Percentiles rank a stretch among this genome's conserved stretches.
These are phyloP conservation scores for Apophysomyces elegans DNA, from an alignment of 371 early-diverging fungal genomes.

Conservation along the genomic window DNA sequence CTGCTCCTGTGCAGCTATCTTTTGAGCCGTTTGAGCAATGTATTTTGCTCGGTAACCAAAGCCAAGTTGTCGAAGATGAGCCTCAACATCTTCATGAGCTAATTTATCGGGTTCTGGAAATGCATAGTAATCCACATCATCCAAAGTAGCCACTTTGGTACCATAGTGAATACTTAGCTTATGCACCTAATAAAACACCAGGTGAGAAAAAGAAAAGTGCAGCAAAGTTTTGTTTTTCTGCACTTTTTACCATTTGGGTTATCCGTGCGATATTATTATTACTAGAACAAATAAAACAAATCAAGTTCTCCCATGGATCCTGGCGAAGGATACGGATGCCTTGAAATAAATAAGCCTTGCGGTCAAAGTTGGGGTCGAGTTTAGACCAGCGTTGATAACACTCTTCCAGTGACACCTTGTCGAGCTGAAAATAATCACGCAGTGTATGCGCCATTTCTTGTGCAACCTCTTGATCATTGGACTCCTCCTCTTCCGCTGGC, in stretches of 20 bases:
- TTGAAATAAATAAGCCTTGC: slow-evolving; percentile 53
- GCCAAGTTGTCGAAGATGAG: slow-evolving; percentile 72
- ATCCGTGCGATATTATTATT: slow-evolving; percentile 98
- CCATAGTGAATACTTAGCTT: slow-evolving; percentile 75
- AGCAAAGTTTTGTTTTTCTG: background rate
- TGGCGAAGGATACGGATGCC: slow-evolving; percentile 88
- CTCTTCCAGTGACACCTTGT: slow-evolving; percentile 56
- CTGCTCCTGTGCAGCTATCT: slow-evolving; percentile 48
- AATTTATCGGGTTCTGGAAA: slow-evolving; percentile 74
- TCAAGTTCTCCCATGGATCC: slow-evolving; percentile 87
- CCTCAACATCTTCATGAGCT: slow-evolving; percentile 62
- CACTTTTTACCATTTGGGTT: slow-evolving; percentile 77
- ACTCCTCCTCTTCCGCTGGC: slow-evolving; percentile 20
- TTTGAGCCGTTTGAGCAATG: slow-evolving; percentile 71
- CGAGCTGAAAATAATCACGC: slow-evolving; percentile 80
- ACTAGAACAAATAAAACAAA: slow-evolving; percentile 94
- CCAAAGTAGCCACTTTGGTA: slow-evolving; percentile 46
- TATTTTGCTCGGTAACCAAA: slow-evolving; percentile 98
- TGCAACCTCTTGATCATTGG: slow-evolving; percentile 9
- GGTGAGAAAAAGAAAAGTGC: background rate
- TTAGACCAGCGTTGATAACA: slow-evolving; percentile 75
- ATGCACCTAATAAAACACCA: slow-evolving; percentile 49
- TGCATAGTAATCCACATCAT: slow-evolving; percentile 59
- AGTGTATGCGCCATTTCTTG: slow-evolving; percentile 28
- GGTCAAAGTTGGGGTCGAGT: slow-evolving; percentile 69